phyloP scores from a whole-genome alignment of 768 basidiomycete species.

The Podaxis mareebaensis region DNA sequence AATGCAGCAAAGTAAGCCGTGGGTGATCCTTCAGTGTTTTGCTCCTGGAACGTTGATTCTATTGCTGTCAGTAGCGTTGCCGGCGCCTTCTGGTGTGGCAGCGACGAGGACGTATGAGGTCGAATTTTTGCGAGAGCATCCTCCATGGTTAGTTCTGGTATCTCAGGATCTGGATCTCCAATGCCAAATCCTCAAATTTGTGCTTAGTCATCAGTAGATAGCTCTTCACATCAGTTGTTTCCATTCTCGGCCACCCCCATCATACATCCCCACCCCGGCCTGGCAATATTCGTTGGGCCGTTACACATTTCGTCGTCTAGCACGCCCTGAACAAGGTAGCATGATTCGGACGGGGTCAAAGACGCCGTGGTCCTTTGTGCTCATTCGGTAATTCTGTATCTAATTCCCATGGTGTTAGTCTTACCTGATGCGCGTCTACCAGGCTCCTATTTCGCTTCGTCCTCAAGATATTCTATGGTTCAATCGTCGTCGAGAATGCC shows the following conservation, averaged over 20 bases:
- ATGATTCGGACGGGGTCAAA: conserved; percentile 31
- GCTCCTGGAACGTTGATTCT: conserved; percentile 77
- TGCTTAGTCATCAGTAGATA: conserved; percentile 22
- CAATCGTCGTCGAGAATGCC: conserved; percentile 81
- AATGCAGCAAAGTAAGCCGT: conserved; percentile 97
- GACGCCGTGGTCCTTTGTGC: conserved; percentile 50
- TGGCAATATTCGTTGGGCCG: not conserved
- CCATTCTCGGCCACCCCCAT: not conserved
- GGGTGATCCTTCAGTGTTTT: conserved; percentile 63
- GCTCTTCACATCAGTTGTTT: not conserved
- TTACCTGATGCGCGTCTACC: not conserved
- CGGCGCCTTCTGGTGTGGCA: conserved; percentile 88
- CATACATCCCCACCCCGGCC: not conserved
- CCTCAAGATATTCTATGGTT: conserved; percentile 88
- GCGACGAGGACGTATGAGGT: conserved; percentile 75
- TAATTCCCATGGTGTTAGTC: not conserved
- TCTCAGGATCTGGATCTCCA: conserved; percentile 1
- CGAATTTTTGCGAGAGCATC: conserved; percentile 80
- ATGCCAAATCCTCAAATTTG: conserved; percentile 16
- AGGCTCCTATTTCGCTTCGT: conserved; percentile 79
- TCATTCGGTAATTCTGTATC: conserved; percentile 54
- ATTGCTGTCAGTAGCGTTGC: conserved; percentile 83
- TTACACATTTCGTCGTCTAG: not conserved
- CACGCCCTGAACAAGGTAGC: not conserved
- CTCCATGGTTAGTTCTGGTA: conserved; percentile 46